Conservation (phyloP, 2,329 filamentous ascomycete genomes). For the Coniochaeta sp. region DNA sequence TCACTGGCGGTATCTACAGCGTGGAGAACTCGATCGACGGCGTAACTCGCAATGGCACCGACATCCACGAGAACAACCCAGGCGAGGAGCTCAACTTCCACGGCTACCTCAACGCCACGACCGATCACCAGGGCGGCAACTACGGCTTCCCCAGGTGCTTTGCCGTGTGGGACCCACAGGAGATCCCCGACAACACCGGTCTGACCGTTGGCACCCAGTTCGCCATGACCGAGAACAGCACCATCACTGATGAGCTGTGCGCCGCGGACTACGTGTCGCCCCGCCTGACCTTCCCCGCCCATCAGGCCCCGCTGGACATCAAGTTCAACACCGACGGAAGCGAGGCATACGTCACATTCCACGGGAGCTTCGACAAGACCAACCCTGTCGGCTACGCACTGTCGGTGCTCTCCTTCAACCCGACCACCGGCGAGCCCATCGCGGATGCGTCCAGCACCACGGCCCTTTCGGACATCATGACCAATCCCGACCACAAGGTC, state of each 20-base stretch:
- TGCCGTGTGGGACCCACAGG: constrained; percentile 50
- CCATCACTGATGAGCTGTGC: constrained; percentile 36
- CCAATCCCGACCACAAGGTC: constrained; percentile 40
- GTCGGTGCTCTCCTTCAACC: constrained; percentile 28
- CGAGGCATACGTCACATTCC: constrained; percentile 60
- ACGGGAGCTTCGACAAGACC: constrained; percentile 51
- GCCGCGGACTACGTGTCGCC: constrained; percentile 36
- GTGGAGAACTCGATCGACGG: constrained; percentile 68
- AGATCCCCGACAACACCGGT: constrained; percentile 30
- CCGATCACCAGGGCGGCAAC: constrained; percentile 28
- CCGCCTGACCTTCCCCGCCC: constrained; percentile 49
- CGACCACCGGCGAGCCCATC: constrained; percentile 29
- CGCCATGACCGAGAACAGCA: constrained; percentile 22
- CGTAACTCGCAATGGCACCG: constrained; percentile 46
- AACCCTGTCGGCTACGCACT: constrained; percentile 39
- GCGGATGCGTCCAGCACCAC: constrained; percentile 31
- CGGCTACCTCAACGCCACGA: constrained; percentile 42
- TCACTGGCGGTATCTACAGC: constrained; percentile 42
- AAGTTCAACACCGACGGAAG: constrained; percentile 52
- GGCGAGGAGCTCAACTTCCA: constrained; percentile 70
- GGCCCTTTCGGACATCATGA: constrained; percentile 44
- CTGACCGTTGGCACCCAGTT: constrained; percentile 43
- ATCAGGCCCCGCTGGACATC: constrained; percentile 64
- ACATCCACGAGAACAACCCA: constrained; percentile 62
- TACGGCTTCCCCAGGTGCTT: constrained; percentile 64